Base-by-base conservation (phyloP, 2,329 filamentous ascomycete species). In the Davidsoniella virescens region DNA sequence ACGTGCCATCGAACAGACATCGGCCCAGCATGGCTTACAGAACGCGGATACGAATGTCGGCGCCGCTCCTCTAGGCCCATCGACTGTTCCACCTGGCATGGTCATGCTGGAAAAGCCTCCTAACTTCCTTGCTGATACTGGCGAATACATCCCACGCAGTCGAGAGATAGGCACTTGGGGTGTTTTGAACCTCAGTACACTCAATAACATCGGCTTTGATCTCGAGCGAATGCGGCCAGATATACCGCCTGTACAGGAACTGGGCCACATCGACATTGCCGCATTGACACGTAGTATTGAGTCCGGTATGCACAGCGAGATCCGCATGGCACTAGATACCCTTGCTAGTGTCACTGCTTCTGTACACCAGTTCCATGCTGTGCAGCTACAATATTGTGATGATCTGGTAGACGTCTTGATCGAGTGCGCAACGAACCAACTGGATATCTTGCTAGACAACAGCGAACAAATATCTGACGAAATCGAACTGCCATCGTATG, bases 221-320 rank as follows among this genome's bases (percentile, higher is more conserved):
- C 71, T 94, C 37, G 69, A 78, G 46, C 71, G 72, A 42, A 70
- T 78, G 58, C 84, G 80, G 59, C 87, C 88, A 0, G 82, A 84
- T 51, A 72, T 87, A 37, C 90, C 92, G 0, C 68, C 71, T 2
- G 71, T 87, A 16, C 69, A 74, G 18, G 88, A 96, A 58, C 72
- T 96, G 48, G 92, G 90, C 7, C 75, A 87, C 17, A 84, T 96
- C 55, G 90, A 98, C 60, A 82, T 96, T 25, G 82, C 88, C 56
- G 87, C 90, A 17, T 71, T 98, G 39, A 94, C 82, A 0, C 83
- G 87, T 69, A 87, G 87, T 59, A 69, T 98, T 37, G 87, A 94
- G 61, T 93, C 84, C 50, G 90, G 90, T 1, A 84, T 96, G 41
- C 82, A 87, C 58, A 80, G 80, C 4, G 92, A 98, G 65, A 82